Base-by-base conservation (phyloP, 805 yeast genomes). In the Yamadazyma tumulicola region DNA sequence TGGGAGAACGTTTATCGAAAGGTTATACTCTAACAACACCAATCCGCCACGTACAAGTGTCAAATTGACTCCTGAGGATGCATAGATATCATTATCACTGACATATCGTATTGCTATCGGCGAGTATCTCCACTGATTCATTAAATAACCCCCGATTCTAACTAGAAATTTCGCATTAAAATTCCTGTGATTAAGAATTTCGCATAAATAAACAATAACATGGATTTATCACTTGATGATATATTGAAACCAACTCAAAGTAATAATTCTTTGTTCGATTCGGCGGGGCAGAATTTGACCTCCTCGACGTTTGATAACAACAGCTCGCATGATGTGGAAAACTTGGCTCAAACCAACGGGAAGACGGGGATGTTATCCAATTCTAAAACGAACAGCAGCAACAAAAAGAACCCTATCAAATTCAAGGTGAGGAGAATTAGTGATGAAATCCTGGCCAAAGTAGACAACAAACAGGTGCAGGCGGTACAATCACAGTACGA, bases 401-500 rank as follows among this genome's bases (percentile, higher is more conserved):
- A n/a, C n/a, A n/a, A n/a, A 24, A 14, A 19, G n/a, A 11, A 24
- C 22, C 16, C 67, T 10, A 46, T 60, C 28, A 55, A 48, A 37
- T 61, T 61, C 35, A 61, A 61, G 4, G 65, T 61, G 3, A 41
- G 64, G 19, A 59, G 57, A 40, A 63, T 59, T 5, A 51, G 56
- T 6, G 55, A 54, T 32, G 65, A 57, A 6, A 7, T 7, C 5
- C 6, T 15, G 13, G 15, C 31, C 10, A 18, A 16, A 9, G 11
- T 17, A 5, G 9, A 15, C 12, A 15, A 18, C 22, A 28, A 28
- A 23, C 31, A 28, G 17, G 7, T 56, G 26, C 47, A 44, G 16
- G 34, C 42, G 10, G 49, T 59, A 9, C 69, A 66, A 48, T 43
- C 45, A 26, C 62, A 61, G 41, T 61, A 61, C 39, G 69, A 65